Percentiles rank a stretch among this genome's conserved stretches.
Evolutionary conservation across 768 basidiomycete species (phyloP).

Genomic region (Thelephora ganbajun): DNA sequence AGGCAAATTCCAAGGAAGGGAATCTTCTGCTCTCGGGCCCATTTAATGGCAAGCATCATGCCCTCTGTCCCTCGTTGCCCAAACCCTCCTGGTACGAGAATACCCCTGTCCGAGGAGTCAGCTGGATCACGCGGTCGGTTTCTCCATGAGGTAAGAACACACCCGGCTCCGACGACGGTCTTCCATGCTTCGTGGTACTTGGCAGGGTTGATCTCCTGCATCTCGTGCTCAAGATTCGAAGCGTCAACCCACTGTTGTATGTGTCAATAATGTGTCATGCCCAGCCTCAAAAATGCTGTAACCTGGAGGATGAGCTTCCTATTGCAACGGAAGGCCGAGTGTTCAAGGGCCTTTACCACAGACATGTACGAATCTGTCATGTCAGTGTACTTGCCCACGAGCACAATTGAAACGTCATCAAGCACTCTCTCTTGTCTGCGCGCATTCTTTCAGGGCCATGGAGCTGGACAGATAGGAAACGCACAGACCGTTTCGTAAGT

Average conservation of each 20-base stretch:
- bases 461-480: not conserved
- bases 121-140: not conserved
- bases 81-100: constrained; percentile 96
- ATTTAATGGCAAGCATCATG: constrained; percentile 97
- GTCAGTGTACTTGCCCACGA: constrained; percentile 96
- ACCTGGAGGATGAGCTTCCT: constrained; percentile 75
- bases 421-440: constrained; percentile 85
- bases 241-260: constrained; percentile 83
- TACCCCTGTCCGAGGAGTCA: constrained; percentile 43
- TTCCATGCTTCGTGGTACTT: constrained; percentile 95
- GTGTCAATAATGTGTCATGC: not conserved
- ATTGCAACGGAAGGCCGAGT: constrained; percentile 87
- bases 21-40: constrained; percentile 87
- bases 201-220: constrained; percentile 66
- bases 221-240: constrained; percentile 74
- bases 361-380: constrained; percentile 98
- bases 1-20: constrained; percentile 96
- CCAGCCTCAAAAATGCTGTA: constrained; percentile 12
- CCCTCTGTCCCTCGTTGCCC: constrained; percentile 89
- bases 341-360: constrained; percentile 91
- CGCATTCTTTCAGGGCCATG: not conserved
- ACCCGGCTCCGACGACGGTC: constrained; percentile 82
- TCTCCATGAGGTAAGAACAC: constrained; percentile 16
- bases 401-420: constrained; percentile 76
- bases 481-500: constrained; percentile 57